phyloP scores from a whole-genome alignment of 176 grass and related monocot species.

The Avena eriantha region DNA sequence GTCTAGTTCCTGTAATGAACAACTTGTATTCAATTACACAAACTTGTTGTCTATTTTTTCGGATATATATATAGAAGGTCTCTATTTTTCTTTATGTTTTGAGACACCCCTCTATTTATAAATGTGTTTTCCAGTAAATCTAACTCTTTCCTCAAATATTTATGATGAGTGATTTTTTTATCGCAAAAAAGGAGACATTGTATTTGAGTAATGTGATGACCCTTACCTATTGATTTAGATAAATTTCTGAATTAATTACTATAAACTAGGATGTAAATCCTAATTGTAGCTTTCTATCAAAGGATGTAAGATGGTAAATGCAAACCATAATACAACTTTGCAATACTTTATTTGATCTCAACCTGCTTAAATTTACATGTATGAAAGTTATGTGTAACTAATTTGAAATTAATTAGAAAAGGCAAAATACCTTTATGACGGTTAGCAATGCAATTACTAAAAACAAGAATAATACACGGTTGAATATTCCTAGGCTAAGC shows the following conservation, averaged over 20 bases:
- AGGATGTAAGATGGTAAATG: no score
- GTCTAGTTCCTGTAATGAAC: background rate
- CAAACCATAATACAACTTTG: no score
- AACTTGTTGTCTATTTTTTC: background rate
- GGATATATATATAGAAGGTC: background rate
- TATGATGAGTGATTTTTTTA: no score
- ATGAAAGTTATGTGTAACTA: background rate
- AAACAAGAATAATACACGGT: background rate
- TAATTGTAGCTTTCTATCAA: no score
- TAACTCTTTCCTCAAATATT: background rate
- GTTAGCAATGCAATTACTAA: background rate
- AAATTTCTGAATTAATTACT: no score
- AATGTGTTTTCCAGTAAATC: background rate
- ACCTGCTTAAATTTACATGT: background rate
- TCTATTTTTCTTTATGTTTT: background rate
- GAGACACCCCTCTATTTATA: background rate
- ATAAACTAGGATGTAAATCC: no score
- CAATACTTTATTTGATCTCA: background rate
- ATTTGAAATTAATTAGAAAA: background rate
- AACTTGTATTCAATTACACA: background rate
- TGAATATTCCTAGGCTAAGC: no score
- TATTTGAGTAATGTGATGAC: no score
- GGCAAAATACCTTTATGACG: background rate
- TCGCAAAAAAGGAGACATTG: no score
- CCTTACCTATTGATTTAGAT: no score